Conservation (phyloP, 2,329 filamentous ascomycete genomes). For the Chrysoporthe puriensis region DNA sequence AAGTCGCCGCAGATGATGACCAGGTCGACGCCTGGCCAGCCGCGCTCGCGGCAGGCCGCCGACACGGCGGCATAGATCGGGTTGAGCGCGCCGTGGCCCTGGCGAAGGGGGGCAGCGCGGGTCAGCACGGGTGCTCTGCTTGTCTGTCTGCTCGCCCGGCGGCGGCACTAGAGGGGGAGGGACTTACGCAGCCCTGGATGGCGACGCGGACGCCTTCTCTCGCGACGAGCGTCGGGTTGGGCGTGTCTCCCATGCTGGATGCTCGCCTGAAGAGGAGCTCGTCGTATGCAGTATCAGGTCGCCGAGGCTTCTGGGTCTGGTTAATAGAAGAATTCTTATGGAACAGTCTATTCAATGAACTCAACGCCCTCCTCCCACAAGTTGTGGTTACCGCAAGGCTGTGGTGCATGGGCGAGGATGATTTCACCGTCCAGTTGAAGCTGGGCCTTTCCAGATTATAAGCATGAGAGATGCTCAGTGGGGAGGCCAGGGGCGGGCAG, state of each 20-base stretch:
- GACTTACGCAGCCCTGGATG: conserved; percentile 24
- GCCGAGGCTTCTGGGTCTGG: no score
- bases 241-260: background rate
- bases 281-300: background rate
- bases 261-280: background rate
- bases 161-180: background rate
- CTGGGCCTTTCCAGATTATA: background rate
- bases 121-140: no score
- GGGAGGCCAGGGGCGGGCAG: background rate
- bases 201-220: conserved; percentile 27
- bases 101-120: background rate
- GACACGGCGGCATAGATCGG: conserved; percentile 85
- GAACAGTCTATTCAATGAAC: no score
- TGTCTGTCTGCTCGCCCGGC: background rate
- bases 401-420: background rate
- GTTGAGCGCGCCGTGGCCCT: conserved; percentile 91
- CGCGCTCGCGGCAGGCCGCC: conserved; percentile 68
- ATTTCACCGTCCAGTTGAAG: background rate
- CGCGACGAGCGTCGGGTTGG: conserved; percentile 31
- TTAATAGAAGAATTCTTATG: no score
- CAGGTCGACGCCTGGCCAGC: conserved; percentile 83
- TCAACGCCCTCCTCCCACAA: background rate
- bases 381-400: background rate
- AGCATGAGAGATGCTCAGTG: background rate
- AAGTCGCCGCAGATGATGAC: conserved; percentile 97